These are phyloP conservation scores for Inonotus obliquus DNA, from an alignment of 1,284 basidiomycete species.

Conservation along the genomic window DNA sequence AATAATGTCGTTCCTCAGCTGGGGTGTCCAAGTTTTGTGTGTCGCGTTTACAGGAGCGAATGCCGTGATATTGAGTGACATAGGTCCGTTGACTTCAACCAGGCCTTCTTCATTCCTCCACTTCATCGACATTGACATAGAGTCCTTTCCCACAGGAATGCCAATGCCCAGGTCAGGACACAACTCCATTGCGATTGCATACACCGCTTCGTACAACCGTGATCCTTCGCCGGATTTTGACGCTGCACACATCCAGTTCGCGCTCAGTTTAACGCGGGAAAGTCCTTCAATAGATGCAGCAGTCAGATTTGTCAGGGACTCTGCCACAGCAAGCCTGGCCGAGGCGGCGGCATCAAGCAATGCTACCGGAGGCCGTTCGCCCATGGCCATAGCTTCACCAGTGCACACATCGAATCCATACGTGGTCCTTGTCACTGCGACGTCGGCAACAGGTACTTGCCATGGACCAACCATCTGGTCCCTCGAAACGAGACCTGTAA, in stretches of 20 bases:
- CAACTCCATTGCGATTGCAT: conserved; percentile 89
- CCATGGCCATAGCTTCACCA: conserved; percentile 97
- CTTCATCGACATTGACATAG: conserved; percentile 99
- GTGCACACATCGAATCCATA: conserved; percentile 85
- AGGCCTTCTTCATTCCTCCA: conserved; percentile 70
- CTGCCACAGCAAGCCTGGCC: conserved; percentile 93
- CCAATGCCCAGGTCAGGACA: conserved; percentile 94
- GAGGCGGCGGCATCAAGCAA: conserved; percentile 85
- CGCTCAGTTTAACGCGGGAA: conserved; percentile 84
- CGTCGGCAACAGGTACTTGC: conserved; percentile 97
- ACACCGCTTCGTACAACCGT: conserved; percentile 88
- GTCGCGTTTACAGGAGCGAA: conserved; percentile 87
- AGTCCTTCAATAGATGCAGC: conserved; percentile 78
- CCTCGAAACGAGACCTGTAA: conserved; percentile 91
- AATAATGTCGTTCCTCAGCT: conserved; percentile 64
- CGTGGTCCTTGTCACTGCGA: conserved; percentile 92
- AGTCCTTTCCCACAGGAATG: conserved; percentile 98
- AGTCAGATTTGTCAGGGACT: conserved; percentile 88
- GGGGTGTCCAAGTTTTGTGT: conserved; percentile 87
- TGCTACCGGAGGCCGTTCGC: conserved; percentile 92
- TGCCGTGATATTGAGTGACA: conserved; percentile 93
- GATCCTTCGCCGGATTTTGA: conserved; percentile 88
- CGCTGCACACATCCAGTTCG: conserved; percentile 99
- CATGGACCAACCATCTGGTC: conserved; percentile 99
- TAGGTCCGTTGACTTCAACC: conserved; percentile 84